A percentile compares a stretch with the other conserved stretches of the same genome.
phyloP scores from a whole-genome alignment of 305 asterid genomes.

The Euphrasia arctica region DNA sequence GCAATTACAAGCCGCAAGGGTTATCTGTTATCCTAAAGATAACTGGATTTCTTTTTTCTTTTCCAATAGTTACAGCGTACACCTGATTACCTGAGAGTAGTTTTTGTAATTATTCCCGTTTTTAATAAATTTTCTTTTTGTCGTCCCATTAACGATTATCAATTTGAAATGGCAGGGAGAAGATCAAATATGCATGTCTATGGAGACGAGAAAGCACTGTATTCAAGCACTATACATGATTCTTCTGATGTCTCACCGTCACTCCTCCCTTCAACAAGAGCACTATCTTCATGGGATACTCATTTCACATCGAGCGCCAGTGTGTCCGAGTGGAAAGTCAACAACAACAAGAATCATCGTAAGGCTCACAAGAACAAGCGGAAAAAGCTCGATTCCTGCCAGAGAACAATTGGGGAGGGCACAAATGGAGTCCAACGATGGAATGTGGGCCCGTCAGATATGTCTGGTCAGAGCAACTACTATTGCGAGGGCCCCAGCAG shows the following conservation, averaged over 20 bases:
- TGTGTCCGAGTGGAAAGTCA: conserved; percentile 55
- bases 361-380: conserved; percentile 55
- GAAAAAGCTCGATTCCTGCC: conserved; percentile 35
- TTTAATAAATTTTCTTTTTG: neutral
- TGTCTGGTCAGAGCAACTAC: conserved; percentile 42
- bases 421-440: conserved; percentile 54
- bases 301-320: conserved; percentile 43
- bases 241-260: no score
- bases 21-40: neutral
- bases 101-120: neutral
- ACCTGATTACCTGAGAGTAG: neutral
- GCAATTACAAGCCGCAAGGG: neutral
- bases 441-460: conserved; percentile 50
- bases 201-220: conserved; percentile 48
- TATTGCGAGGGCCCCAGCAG: conserved; percentile 36
- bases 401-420: conserved; percentile 41
- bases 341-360: conserved; percentile 20
- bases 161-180: conserved; percentile 39
- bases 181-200: conserved; percentile 42
- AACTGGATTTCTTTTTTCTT: neutral
- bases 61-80: neutral
- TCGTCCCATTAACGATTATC: conserved; percentile 11
- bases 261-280: no score
- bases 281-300: conserved; percentile 24
- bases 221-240: conserved; percentile 39